Evolutionary conservation across 257 asterid genomes (phyloP).

Genomic region (Handroanthus guayacan): DNA sequence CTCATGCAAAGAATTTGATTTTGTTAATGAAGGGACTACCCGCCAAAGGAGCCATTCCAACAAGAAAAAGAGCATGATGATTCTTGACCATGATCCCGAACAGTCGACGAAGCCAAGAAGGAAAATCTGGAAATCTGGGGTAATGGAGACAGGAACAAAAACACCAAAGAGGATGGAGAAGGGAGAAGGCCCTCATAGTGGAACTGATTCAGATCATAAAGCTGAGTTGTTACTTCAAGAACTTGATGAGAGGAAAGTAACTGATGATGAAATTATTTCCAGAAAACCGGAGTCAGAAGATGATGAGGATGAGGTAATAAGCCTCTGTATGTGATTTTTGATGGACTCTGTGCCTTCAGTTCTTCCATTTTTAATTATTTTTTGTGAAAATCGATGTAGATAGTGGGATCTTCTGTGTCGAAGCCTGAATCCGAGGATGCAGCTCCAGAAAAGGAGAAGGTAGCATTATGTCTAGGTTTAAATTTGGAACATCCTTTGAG

Average conservation of each 20-base stretch:
- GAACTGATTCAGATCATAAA: conserved; percentile 27
- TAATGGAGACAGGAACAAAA: conserved; percentile 13
- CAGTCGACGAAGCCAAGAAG: conserved; percentile 6
- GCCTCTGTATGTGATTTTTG: conserved; percentile 6
- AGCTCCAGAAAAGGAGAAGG: conserved; percentile 41
- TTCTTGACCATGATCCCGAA: conserved; percentile 16
- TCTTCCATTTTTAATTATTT: background rate
- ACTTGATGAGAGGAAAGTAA: conserved; percentile 15
- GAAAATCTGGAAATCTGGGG: background rate
- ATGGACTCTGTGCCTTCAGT: conserved; percentile 9
- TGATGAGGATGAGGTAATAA: conserved; percentile 27
- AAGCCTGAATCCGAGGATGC: conserved; percentile 21
- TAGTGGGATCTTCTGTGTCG: conserved; percentile 20
- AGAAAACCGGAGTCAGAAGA: conserved; percentile 1
- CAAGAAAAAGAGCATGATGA: conserved; percentile 36
- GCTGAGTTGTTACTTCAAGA: conserved; percentile 13
- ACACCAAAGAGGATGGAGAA: conserved; percentile 20
- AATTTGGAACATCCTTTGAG: background rate
- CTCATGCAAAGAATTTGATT: conserved; percentile 22
- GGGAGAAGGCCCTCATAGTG: conserved; percentile 24
- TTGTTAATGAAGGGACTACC: conserved; percentile 30
- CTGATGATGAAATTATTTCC: background rate
- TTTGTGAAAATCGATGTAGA: conserved; percentile 20
- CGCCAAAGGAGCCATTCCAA: conserved; percentile 40
- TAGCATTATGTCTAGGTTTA: conserved; percentile 21